Evolutionary conservation across 768 basidiomycete genomes (phyloP).

Genomic region (Epithele typhae): DNA sequence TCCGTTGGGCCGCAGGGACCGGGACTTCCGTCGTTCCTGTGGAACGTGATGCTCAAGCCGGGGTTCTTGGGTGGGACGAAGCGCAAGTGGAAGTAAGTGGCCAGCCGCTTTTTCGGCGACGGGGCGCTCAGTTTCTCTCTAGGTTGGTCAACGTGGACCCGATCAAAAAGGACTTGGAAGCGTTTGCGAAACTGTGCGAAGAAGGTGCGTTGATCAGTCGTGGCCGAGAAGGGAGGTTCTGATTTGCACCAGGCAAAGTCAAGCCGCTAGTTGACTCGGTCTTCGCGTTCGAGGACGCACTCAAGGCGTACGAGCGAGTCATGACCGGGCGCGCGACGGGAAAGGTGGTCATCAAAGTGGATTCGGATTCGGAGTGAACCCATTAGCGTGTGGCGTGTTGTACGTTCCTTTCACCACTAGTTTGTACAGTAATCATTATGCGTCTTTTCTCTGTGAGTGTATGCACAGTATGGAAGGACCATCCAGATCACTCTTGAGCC

Average conservation of each 20-base stretch:
- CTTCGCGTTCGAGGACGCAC: constrained; percentile 48
- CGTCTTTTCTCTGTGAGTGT: too few species aligned
- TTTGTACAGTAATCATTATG: not conserved
- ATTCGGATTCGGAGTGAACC: constrained; percentile 18
- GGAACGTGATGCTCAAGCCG: constrained; percentile 37
- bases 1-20: constrained; percentile 46
- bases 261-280: constrained; percentile 58
- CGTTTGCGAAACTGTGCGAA: constrained; percentile 22
- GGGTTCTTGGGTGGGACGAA: constrained; percentile 49
- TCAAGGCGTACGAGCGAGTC: constrained; percentile 59
- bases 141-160: constrained; percentile 33
- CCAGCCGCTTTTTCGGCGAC: not conserved
- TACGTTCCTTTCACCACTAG: not conserved
- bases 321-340: constrained; percentile 55
- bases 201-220: constrained; percentile 12
- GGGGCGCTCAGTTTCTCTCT: not conserved
- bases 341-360: constrained; percentile 59
- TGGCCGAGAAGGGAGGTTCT: not conserved
- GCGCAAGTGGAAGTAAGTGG: constrained; percentile 42
- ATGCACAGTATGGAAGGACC: too few species aligned
- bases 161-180: constrained; percentile 31
- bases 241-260: constrained; percentile 36
- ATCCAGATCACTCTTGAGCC: too few species aligned
- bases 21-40: constrained; percentile 24
- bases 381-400: not conserved